Conservation (phyloP, 2,329 filamentous ascomycete genomes). For the Fusarium papillatum region DNA sequence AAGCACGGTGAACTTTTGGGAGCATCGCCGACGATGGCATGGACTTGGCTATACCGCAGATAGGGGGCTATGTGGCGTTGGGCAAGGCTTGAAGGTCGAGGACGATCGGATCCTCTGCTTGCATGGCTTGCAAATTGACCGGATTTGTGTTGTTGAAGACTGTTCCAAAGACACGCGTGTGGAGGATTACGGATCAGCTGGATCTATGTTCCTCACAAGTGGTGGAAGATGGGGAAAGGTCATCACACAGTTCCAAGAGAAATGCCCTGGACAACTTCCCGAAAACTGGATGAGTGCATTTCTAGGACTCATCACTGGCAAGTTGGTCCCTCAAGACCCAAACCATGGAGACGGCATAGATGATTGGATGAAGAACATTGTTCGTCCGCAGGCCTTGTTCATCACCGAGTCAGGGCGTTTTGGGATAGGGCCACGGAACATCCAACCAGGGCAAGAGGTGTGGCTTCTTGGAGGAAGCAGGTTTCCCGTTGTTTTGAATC, state of each 20-base stretch:
- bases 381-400: background rate
- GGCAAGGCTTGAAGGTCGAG: background rate
- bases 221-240: background rate
- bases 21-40: background rate
- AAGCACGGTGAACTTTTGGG: background rate
- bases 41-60: background rate
- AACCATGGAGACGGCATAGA: background rate
- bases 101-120: background rate
- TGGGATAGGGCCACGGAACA: background rate
- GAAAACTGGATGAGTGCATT: background rate
- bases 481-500: background rate
- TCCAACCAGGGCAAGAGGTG: background rate
- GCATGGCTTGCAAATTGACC: background rate
- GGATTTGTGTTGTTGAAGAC: background rate
- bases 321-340: background rate
- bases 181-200: background rate
- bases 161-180: too few relatives aligned
- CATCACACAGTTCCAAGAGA: background rate
- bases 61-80: background rate
- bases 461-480: background rate
- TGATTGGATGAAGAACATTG: background rate
- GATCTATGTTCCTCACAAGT: background rate
- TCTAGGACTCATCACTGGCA: background rate
- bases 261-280: background rate
- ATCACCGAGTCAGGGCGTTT: conserved; percentile 4